Conservation (phyloP, 768 basidiomycete genomes). For the Termitomyces sp. region DNA sequence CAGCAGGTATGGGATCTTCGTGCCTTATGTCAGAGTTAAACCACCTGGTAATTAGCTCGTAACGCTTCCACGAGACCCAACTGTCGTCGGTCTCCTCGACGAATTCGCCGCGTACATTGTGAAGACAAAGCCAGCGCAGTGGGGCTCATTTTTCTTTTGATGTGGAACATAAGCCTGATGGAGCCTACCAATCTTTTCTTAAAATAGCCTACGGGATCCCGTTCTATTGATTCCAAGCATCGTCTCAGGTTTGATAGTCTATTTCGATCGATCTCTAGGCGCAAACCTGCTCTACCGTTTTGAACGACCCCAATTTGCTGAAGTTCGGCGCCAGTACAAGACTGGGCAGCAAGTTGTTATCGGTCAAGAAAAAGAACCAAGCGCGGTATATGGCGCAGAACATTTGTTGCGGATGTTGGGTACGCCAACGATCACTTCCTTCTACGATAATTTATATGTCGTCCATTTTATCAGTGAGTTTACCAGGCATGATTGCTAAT, state of each 20-base stretch:
- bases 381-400: conserved; percentile 88
- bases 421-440: conserved; percentile 28
- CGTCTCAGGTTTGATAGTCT: conserved; percentile 77
- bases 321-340: conserved; percentile 64
- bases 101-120: conserved; percentile 69
- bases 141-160: conserved; percentile 16
- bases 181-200: neutral
- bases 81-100: conserved; percentile 67
- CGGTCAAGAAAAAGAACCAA: conserved; percentile 79
- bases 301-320: conserved; percentile 89
- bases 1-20: conserved; percentile 53
- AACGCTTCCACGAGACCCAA: conserved; percentile 73
- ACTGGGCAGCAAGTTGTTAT: conserved; percentile 68
- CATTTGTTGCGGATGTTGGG: conserved; percentile 91
- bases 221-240: conserved; percentile 71
- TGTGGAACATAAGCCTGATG: neutral
- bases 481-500: conserved; percentile 85
- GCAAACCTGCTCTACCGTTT: conserved; percentile 91
- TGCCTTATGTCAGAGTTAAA: neutral
- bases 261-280: conserved; percentile 91
- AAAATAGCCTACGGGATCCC: conserved; percentile 59
- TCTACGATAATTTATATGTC: neutral
- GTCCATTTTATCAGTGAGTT: conserved; percentile 55
- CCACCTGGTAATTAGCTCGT: conserved; percentile 54
- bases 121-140: conserved; percentile 43